Percentiles rank a stretch among this genome's conserved stretches.
Evolutionary conservation across 78 protist genomes (phyloP).

Genomic region (slime mould (Dictyostelium discoideum)): dicty_2.7 NC_007090.3:4607501-4608000

Average conservation of each 20-base stretch:
- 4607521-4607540: slow-evolving; percentile 1
- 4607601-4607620: background rate
- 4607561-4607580: background rate
- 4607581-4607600: background rate
- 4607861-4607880: background rate
- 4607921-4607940: background rate
- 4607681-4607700: background rate
- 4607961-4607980: background rate
- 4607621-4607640: background rate
- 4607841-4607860: background rate
- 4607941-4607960: background rate
- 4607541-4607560: background rate
- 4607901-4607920: slow-evolving; percentile 84
- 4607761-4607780: slow-evolving; percentile 64
- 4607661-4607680: background rate
- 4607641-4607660: background rate
- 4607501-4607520: slow-evolving; percentile 2
- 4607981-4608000: background rate
- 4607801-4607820: background rate
- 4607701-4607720: slow-evolving; percentile 1
- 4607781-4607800: background rate
- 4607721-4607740: slow-evolving; percentile 30
- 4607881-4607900: slow-evolving; percentile 75
- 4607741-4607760: slow-evolving; percentile 29
- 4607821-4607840: slow-evolving; percentile 82